Evolutionary conservation across 805 yeast species (phyloP), one percentile per base, ranked within the genome.

Genomic region (Wickerhamiella parazyma): DNA sequence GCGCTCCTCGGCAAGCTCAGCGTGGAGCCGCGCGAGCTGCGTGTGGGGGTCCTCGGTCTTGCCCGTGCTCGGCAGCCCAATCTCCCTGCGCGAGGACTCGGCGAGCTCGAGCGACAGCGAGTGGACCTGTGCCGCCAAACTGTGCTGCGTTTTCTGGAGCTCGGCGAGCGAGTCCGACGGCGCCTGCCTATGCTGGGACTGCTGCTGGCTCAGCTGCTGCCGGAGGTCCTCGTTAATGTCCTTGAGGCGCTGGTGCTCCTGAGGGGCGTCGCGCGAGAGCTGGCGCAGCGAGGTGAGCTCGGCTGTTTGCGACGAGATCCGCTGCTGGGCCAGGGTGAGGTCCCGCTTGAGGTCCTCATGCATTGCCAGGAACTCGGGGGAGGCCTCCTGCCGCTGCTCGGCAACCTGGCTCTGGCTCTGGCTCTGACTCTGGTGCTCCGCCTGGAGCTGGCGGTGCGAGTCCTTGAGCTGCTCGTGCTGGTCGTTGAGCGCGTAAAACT

Each of bases 1-100:
- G 1, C 66, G 55, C 49, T 62, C 64, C 17, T 55, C 25, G 25
- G 55, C 54, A 9, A 62, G 55, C 48, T 59, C 54, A 6, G 48
- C 41, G 45, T 57, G 56, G 14, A 57, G 49, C 17, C 42, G 37
- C 7, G 62, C 57, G 8, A 60, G 41, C 21, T 48, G 52, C 10
- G 48, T 49, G 0, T 51, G 46, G 5, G 35, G 38, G 2, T 45
- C 34, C 26, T 33, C 21, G 10, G 45, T 33, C 6, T 31, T 22
- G 22, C 24, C 37, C 3, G 31, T 21, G 6, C 51, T 42, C 3
- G 47, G 48, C 6, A 62, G 51, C 7, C 51, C 52, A 24, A 56
- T 55, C 47, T 62, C 66, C 7, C 66, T 60, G 17, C 65, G 60
- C 14, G 58, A 49, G 4, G 64, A 48, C 45, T 62, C 67, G 10